Base-by-base conservation (phyloP, 805 yeast species). In the Zygoascus bituminiphila region DNA sequence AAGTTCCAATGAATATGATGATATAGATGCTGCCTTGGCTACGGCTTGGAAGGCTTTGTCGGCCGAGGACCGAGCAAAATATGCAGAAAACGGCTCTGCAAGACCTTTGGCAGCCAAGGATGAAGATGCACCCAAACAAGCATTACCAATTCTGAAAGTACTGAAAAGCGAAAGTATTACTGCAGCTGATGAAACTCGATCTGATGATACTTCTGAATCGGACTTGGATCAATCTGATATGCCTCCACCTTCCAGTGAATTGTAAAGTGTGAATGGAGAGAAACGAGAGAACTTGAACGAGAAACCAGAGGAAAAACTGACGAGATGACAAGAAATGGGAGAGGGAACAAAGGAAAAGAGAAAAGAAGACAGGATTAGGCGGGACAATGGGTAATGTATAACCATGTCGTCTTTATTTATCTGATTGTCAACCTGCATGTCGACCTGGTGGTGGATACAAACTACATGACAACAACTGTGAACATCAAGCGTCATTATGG, bases 1-100 rank as follows among this genome's bases (percentile, higher is more conserved):
- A 52, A 72, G 75, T 45, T 84, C 78, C 52, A 70, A 71, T 44
- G 75, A 78, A 2, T 75, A 79, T 3, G 71, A 73, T 25, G 71
- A 62, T 22, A 67, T 86, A 41, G 82, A 95, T 1, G 82, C 78
- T 58, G 82, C 83, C 14, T 71, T 89, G 70, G 79, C 95, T 1
- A 96, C 86, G 53, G 81, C 83, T 3, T 89, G 97, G 97, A 85
- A 85, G 59, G 72, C 69, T 46, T 71, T 89, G 56, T 77, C 73
- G 49, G 83, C 24, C 22, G 38, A 49, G 26, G 46, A 49, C 22
- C 17, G 22, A 25, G 7, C 14, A 5, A 25, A 24, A 41, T 41
- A 41, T 25, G 26, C 22, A 12, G 45, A 25, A 25, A 24, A 25
- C 10, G 45, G 37, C 10, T 19, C 20, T 20, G 14, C n/a, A 9